Base-by-base conservation (phyloP, 805 yeast species). In the Kluyveromyces aestuarii region DNA sequence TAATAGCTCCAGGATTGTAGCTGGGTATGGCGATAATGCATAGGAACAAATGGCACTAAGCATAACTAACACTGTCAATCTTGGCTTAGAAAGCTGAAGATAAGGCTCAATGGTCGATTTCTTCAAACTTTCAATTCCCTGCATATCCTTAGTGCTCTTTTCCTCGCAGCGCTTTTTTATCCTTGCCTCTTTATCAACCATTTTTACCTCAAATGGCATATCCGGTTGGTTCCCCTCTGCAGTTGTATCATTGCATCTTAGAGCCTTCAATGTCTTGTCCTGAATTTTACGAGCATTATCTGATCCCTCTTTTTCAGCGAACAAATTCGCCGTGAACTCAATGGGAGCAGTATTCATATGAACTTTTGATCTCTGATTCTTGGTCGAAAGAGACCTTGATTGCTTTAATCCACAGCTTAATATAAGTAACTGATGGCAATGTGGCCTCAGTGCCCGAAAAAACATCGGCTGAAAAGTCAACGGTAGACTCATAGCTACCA, bases 21-120 rank as follows among this genome's bases (percentile, higher is more conserved):
- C 87, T 10, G 90, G 79, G 54, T 76, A 75, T 1, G 99, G 98
- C 0, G 96, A 87, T 30, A 93, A 70, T 0, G 97, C 97, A 63
- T 91, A 93, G 0, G 97, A 84, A 53, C 97, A 88, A 58, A 93
- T 88, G 0, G 96, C 84, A 47, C 96, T 86, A 18, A 93, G 71
- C 65, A 91, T 95, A 13, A 93, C 96, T 38, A 93, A 69, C 7
- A 89, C 79, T 0, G 97, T 87, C 48, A 93, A 74, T 49, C 88
- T 76, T 14, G 99, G 99, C 66, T 93, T 93, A 4, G 96, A 79
- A n/a, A 93, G 74, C 51, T 87, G 87, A 9, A 88, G 47, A 60
- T 87, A 89, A 0, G 89, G 84, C 21, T 74, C 73, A 0, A 75
- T 61, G n/a, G 72, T 41, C 46, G 73, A 69, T 54, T 67, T 73